These are phyloP conservation scores for Solanum etuberosum DNA, from an alignment of 257 asterid genomes.

Conservation along the genomic window DNA sequence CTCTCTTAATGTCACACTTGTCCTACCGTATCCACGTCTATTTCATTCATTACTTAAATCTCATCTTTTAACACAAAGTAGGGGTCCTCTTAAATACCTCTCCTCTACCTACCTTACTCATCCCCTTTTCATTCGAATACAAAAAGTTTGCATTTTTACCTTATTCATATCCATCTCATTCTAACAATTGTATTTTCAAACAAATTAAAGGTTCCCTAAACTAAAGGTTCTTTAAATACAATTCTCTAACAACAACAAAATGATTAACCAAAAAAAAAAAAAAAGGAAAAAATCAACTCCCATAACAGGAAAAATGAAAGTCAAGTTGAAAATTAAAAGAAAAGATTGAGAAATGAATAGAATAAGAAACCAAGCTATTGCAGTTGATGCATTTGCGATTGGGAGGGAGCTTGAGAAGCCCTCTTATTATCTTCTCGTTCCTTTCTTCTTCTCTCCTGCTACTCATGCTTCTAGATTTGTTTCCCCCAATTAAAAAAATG, in stretches of 20 bases:
- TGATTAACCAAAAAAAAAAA: neutral
- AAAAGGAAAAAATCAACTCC: too few species aligned
- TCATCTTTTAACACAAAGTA: neutral
- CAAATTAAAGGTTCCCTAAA: neutral
- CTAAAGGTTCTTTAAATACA: neutral
- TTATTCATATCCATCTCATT: neutral
- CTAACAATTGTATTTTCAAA: neutral
- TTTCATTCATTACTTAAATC: neutral
- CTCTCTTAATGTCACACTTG: neutral
- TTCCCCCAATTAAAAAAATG: neutral
- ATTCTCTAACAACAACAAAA: neutral
- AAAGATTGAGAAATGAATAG: neutral
- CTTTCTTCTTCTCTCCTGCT: slow-evolving; percentile 77
- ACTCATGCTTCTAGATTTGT: slow-evolving; percentile 9
- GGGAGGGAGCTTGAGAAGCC: slow-evolving; percentile 96
- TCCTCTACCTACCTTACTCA: neutral
- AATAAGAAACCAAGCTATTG: slow-evolving; percentile 58
- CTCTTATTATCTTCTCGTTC: slow-evolving; percentile 86
- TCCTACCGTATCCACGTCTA: neutral
- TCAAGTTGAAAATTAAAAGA: neutral
- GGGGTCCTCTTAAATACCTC: neutral
- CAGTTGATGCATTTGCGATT: slow-evolving; percentile 96
- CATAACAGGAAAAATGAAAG: neutral
- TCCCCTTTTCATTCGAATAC: neutral
- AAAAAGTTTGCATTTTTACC: neutral